Conservation (phyloP, 73 alveolate species). For the Tetrahymena thermophila region DNA sequence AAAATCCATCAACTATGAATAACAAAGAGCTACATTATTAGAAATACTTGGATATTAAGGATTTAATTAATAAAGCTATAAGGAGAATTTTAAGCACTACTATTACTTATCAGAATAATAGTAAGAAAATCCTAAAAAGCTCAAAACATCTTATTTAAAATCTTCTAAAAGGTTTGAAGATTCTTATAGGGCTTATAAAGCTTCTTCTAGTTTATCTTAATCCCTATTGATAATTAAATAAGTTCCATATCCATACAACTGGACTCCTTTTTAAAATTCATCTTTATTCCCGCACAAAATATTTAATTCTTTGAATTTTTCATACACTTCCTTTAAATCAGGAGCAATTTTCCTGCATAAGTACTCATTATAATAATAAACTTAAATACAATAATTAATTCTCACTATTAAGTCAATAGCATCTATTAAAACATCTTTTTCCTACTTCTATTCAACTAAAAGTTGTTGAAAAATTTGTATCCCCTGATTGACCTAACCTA, state of each 20-base stretch:
- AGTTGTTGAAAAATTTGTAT: neutral
- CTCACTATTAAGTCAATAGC: neutral
- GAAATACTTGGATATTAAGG: neutral
- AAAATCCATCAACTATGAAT: neutral
- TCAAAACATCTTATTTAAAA: neutral
- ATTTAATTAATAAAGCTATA: neutral
- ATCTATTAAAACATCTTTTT: neutral
- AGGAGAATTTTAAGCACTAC: neutral
- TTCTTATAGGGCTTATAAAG: neutral
- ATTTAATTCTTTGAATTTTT: neutral
- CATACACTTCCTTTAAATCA: neutral
- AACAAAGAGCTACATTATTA: neutral
- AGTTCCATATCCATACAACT: neutral
- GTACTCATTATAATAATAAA: neutral
- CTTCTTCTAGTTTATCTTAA: neutral
- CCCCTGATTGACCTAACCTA: neutral
- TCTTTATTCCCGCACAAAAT: neutral
- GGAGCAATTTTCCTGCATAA: neutral
- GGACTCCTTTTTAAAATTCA: neutral
- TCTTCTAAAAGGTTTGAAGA: neutral
- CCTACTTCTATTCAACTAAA: neutral
- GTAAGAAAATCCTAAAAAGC: neutral
- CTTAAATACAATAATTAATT: neutral
- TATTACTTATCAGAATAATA: neutral
- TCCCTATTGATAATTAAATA: neutral